Evolutionary conservation across 108 stramenopile genomes (phyloP), one percentile per base, ranked within the genome.

Genomic region (Cyclotella kingstonii): DNA sequence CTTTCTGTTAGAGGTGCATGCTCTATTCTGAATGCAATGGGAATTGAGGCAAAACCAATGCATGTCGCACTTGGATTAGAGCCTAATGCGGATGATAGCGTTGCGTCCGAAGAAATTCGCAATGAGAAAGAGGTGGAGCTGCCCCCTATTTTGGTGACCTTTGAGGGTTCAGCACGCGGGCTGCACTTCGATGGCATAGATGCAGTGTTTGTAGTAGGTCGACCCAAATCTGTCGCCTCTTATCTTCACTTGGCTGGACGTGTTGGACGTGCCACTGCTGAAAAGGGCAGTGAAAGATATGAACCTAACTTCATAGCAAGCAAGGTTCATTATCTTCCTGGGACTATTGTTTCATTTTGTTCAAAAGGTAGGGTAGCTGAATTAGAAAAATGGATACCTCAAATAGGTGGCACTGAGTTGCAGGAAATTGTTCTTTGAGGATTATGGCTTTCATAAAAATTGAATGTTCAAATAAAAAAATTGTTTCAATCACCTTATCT

Each of bases 201-300:
- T 44, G 42, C 48, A 30, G 83, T 89, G 5, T 83, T 86, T 55
- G 55, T 84, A 19, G 63, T 85, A 19, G 72, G 82, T 7, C 52
- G 63, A 12, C 84, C 87, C 0, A 51, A 62, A 33, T 77, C 81
- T 1, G 79, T 80, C 28, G 83, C 85, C 26, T 85, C 85, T 18
- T 89, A 89, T 49, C 77, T 86, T 22, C 87, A 89, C 57, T 55
- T 89, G n/a, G 79, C 87, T 2, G 87, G 87, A 9, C 76, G 87
- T 14, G 84, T 85, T 2, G 87, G 87, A 7, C 76, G 87, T 28
- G 64, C 76, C 28, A 54, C 72, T 25, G 34, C 81, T 2, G 29
- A 54, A 28, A 33, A 29, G 4, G 52, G 17, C 53, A 2, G 60
- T 26, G n/a, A 15, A 22, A 38, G 33, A 27, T 28, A 59, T n/a